Conservation (phyloP, 768 basidiomycete genomes). For the Hypholoma fasciculare region DNA sequence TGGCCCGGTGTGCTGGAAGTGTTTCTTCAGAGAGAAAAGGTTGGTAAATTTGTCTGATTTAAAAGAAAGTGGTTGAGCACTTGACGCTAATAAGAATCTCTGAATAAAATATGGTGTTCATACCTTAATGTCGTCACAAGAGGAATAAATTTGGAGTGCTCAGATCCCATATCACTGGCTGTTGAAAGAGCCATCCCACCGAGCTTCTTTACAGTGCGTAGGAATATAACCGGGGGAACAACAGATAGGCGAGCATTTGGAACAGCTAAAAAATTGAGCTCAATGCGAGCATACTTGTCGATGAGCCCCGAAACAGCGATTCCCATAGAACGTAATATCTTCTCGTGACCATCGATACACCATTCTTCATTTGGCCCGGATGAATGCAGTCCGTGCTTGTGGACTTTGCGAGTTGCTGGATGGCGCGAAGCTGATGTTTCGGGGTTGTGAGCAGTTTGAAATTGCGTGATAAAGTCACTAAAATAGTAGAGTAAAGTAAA, state of each 20-base stretch:
- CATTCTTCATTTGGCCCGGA: slow-evolving; percentile 30
- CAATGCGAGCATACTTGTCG: slow-evolving; percentile 23
- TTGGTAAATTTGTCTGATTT: slow-evolving; percentile 14
- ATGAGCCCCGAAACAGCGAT: slow-evolving; percentile 23
- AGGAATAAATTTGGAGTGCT: slow-evolving; percentile 21
- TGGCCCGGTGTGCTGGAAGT: slow-evolving; percentile 20
- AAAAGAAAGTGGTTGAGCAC: no score
- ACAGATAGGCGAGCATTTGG: slow-evolving; percentile 18
- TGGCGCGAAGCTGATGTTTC: slow-evolving; percentile 9
- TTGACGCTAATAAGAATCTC: no score
- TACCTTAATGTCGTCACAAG: slow-evolving; percentile 21
- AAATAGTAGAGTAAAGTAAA: no score
- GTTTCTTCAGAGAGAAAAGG: slow-evolving; percentile 18
- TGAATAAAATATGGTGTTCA: not conserved
- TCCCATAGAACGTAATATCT: slow-evolving; percentile 23
- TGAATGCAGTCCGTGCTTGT: slow-evolving; percentile 20
- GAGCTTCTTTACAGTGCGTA: slow-evolving; percentile 7
- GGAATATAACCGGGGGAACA: slow-evolving; percentile 19
- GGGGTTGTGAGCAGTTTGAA: slow-evolving; percentile 5
- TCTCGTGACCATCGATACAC: slow-evolving; percentile 29
- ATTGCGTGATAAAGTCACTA: slow-evolving; percentile 12
- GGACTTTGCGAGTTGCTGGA: slow-evolving; percentile 20
- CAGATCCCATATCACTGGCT: slow-evolving; percentile 22
- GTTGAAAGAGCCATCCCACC: slow-evolving; percentile 21
- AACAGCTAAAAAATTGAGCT: slow-evolving; percentile 17